Percentiles rank a stretch among this genome's conserved stretches.
These are phyloP conservation scores for Colletotrichum ledebouriae DNA, from an alignment of 2,329 filamentous ascomycete species.

Conservation along the genomic window DNA sequence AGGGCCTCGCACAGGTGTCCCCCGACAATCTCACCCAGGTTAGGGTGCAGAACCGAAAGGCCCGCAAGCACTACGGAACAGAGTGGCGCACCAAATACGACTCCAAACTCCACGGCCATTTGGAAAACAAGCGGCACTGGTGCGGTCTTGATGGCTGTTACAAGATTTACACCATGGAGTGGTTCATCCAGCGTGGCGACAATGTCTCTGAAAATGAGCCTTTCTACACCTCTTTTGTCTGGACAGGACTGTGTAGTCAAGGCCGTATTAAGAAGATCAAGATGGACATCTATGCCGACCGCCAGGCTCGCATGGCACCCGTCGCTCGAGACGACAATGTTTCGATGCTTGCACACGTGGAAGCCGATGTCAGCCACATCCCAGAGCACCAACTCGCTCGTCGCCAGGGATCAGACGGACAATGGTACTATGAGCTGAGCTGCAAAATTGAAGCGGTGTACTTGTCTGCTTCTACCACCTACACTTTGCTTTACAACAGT, in stretches of 20 bases:
- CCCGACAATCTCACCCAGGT: constrained; percentile 54
- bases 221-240: constrained; percentile 51
- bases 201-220: constrained; percentile 56
- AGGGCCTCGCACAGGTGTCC: constrained; percentile 56
- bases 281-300: constrained; percentile 54
- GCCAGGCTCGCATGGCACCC: constrained; percentile 49
- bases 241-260: constrained; percentile 49
- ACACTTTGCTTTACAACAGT: constrained; percentile 60
- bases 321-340: constrained; percentile 54
- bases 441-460: constrained; percentile 59
- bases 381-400: constrained; percentile 53
- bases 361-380: constrained; percentile 57
- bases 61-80: constrained; percentile 83
- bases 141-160: constrained; percentile 54
- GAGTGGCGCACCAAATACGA: constrained; percentile 86
- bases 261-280: constrained; percentile 53
- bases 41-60: constrained; percentile 66
- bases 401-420: constrained; percentile 53
- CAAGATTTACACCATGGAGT: constrained; percentile 57
- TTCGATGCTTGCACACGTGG: constrained; percentile 52
- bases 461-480: constrained; percentile 57
- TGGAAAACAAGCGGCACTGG: constrained; percentile 53
- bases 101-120: constrained; percentile 73
- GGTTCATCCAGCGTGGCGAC: constrained; percentile 58
- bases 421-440: constrained; percentile 56